A percentile compares a stretch with the other conserved stretches of the same genome.
These are phyloP conservation scores for Fusarium sp. DNA, from an alignment of 2,329 filamentous ascomycete genomes.

Conservation along the genomic window DNA sequence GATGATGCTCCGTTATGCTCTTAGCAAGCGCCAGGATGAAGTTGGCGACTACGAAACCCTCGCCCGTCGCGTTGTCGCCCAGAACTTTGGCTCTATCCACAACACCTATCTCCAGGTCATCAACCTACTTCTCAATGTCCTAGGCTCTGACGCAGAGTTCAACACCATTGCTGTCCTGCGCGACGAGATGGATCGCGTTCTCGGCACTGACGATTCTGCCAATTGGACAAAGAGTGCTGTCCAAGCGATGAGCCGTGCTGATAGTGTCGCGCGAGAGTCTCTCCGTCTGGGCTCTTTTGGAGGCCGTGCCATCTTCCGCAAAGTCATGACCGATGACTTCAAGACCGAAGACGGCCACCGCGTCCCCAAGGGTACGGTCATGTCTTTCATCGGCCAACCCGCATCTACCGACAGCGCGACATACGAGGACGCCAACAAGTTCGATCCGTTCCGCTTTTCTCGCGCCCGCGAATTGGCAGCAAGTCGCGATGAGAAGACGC, in stretches of 20 bases:
- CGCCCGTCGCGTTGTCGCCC: constrained; percentile 49
- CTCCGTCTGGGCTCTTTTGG: constrained; percentile 55
- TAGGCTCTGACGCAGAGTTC: constrained; percentile 54
- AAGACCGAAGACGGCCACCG: constrained; percentile 51
- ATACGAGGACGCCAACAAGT: constrained; percentile 55
- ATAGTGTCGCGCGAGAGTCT: constrained; percentile 61
- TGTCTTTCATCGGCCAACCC: constrained; percentile 52
- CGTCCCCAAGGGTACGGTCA: constrained; percentile 52
- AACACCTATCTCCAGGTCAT: constrained; percentile 57
- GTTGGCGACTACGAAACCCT: constrained; percentile 50
- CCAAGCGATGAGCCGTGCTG: constrained; percentile 54
- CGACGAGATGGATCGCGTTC: constrained; percentile 54
- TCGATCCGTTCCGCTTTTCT: constrained; percentile 59
- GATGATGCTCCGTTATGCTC: constrained; percentile 58
- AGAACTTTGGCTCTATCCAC: constrained; percentile 57
- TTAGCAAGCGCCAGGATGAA: constrained; percentile 56
- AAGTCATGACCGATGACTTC: constrained; percentile 49
- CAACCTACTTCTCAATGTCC: constrained; percentile 57
- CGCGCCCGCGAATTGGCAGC: constrained; percentile 51
- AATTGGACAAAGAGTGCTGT: constrained; percentile 58
- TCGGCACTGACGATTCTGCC: constrained; percentile 43
- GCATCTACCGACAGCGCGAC: constrained; percentile 50
- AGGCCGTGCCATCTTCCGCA: constrained; percentile 49
- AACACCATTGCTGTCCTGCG: constrained; percentile 56
- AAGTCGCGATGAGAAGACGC: constrained; percentile 22